These are phyloP conservation scores for Pythium sp. DNA, from an alignment of 352 stramenopile genomes.

Conservation along the genomic window DNA sequence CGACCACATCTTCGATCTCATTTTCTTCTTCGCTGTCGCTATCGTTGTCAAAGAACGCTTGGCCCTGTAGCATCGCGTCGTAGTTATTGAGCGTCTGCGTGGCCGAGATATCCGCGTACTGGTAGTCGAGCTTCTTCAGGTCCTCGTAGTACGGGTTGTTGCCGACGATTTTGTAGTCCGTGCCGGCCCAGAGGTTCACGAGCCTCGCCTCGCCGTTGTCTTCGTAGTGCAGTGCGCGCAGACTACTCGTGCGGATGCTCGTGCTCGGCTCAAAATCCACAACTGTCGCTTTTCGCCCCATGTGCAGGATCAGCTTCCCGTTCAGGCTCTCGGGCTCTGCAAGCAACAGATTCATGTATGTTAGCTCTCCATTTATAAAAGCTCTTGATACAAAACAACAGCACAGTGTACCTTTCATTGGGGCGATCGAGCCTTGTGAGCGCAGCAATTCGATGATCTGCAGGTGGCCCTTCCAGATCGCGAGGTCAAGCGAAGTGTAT, in stretches of 20 bases:
- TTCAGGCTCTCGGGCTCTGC: slow-evolving; percentile 78
- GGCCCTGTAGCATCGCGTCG: slow-evolving; percentile 65
- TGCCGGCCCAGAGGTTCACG: slow-evolving; percentile 80
- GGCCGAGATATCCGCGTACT: slow-evolving; percentile 62
- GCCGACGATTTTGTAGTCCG: slow-evolving; percentile 79
- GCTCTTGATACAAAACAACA: neutral
- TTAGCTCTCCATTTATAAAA: neutral
- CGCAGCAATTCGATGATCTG: slow-evolving; percentile 83
- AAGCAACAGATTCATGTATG: neutral
- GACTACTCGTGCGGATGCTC: slow-evolving; percentile 66
- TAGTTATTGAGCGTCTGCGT: slow-evolving; percentile 35
- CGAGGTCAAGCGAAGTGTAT: slow-evolving; percentile 77
- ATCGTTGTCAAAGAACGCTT: slow-evolving; percentile 82
- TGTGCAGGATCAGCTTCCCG: slow-evolving; percentile 64
- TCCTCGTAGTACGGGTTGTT: slow-evolving; percentile 72
- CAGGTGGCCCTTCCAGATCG: slow-evolving; percentile 78
- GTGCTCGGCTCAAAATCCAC: slow-evolving; percentile 82
- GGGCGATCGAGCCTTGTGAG: slow-evolving; percentile 73
- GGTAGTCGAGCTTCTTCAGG: slow-evolving; percentile 66
- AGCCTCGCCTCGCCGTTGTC: slow-evolving; percentile 71
- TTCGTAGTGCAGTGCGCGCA: slow-evolving; percentile 79
- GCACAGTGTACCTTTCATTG: slow-evolving; percentile 62
- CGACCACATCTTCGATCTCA: slow-evolving; percentile 74
- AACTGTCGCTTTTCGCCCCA: slow-evolving; percentile 69
- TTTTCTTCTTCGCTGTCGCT: slow-evolving; percentile 77